These are phyloP conservation scores for Leccinum subtestaceum DNA, from an alignment of 768 basidiomycete genomes.

Conservation along the genomic window DNA sequence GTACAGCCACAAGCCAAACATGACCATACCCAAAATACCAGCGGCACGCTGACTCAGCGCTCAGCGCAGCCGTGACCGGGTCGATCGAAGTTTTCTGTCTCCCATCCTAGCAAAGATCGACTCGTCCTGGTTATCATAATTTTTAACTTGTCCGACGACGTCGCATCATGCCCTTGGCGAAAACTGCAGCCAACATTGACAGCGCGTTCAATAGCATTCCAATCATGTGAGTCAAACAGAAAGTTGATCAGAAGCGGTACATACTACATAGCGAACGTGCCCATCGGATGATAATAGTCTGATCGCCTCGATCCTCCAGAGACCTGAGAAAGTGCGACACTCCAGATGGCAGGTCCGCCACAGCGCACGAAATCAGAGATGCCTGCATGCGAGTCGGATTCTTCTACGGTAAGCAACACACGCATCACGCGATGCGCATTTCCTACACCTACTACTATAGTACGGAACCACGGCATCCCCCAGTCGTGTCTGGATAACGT, in stretches of 20 bases:
- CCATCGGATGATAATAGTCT: not conserved
- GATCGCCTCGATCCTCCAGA: slow-evolving; percentile 8
- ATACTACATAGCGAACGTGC: not conserved
- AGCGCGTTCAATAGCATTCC: slow-evolving; percentile 24
- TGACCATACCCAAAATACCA: no score
- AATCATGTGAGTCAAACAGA: slow-evolving; percentile 21
- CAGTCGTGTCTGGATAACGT: slow-evolving; percentile 45
- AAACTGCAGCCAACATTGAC: slow-evolving; percentile 17
- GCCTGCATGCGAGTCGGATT: slow-evolving; percentile 84
- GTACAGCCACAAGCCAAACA: no score
- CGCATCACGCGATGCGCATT: not conserved
- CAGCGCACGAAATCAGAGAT: slow-evolving; percentile 61
- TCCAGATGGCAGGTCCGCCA: slow-evolving; percentile 33
- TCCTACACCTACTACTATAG: slow-evolving; percentile 33
- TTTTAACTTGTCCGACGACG: no score
- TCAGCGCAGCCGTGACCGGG: no score
- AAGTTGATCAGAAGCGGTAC: not conserved
- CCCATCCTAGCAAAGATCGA: no score
- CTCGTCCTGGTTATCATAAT: no score
- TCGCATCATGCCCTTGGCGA: slow-evolving; percentile 19
- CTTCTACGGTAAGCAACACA: slow-evolving; percentile 59
- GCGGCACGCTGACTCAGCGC: no score
- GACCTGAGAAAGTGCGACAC: slow-evolving; percentile 19
- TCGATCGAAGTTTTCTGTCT: no score
- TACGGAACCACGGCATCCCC: slow-evolving; percentile 73